phyloP scores from a whole-genome alignment of 495 filamentous ascomycete species.

The Neurospora sp. region DNA sequence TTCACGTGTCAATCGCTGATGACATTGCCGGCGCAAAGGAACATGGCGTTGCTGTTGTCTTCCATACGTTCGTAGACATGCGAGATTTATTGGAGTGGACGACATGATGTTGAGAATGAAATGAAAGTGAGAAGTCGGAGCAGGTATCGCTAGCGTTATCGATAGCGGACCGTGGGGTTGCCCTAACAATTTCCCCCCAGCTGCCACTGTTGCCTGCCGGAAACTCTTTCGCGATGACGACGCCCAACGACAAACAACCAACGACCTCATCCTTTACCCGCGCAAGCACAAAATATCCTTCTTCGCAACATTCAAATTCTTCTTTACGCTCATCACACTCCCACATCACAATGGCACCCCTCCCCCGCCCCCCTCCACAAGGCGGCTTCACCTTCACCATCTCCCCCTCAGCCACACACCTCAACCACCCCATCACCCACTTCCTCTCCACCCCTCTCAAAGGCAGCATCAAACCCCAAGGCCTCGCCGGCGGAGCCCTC shows the following conservation, averaged over 20 bases:
- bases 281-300: too few species aligned
- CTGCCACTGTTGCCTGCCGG: neutral
- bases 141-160: neutral
- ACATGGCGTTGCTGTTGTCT: neutral
- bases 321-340: too few species aligned
- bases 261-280: too few species aligned
- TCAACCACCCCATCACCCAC: slow-evolving; percentile 13
- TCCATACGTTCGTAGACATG: too few species aligned
- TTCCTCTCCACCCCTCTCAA: slow-evolving; percentile 16
- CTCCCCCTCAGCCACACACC: slow-evolving; percentile 10
- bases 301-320: too few species aligned
- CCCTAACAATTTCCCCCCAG: neutral
- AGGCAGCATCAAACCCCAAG: neutral
- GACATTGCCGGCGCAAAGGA: neutral
- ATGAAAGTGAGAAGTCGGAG: too few species aligned
- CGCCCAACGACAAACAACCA: neutral
- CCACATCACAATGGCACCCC: neutral
- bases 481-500: slow-evolving; percentile 24
- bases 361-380: slow-evolving; percentile 5
- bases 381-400: slow-evolving; percentile 18
- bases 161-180: neutral
- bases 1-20: neutral
- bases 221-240: neutral
- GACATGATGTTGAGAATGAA: too few species aligned
- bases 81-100: too few species aligned